These are phyloP conservation scores for Podospora fimiseda DNA, from an alignment of 495 filamentous ascomycete species.

Conservation along the genomic window DNA sequence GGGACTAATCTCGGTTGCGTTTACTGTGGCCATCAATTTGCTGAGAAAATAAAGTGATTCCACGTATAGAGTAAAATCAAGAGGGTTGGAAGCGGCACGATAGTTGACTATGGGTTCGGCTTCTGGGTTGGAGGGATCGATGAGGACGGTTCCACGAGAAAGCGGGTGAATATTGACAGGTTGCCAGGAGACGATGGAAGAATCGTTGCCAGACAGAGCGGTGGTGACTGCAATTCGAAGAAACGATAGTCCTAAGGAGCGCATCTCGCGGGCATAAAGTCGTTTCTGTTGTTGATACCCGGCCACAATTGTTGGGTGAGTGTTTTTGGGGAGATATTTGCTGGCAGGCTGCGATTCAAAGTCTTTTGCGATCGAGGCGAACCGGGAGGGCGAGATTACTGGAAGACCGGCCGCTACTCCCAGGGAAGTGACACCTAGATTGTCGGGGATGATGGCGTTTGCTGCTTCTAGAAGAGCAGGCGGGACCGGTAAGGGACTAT, in stretches of 20 bases:
- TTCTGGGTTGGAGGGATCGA: conserved; percentile 30
- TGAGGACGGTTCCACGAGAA: conserved; percentile 38
- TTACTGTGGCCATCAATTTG: conserved; percentile 26
- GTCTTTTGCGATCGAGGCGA: conserved; percentile 14
- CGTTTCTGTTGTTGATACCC: conserved; percentile 22
- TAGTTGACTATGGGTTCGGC: conserved; percentile 38
- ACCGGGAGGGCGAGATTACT: conserved; percentile 17
- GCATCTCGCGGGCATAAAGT: conserved; percentile 21
- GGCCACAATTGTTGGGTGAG: conserved; percentile 26
- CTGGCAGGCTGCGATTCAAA: conserved; percentile 15
- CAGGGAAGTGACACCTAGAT: conserved; percentile 44
- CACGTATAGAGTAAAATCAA: conserved; percentile 33
- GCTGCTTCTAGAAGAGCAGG: conserved; percentile 10
- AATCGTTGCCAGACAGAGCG: conserved; percentile 13
- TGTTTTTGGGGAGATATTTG: conserved; percentile 31
- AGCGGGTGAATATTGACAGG: conserved; percentile 35
- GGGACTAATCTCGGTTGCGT: conserved; percentile 23
- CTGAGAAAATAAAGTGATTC: conserved; percentile 31
- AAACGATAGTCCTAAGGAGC: conserved; percentile 4
- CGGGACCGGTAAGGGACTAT: background rate
- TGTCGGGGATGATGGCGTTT: conserved; percentile 18
- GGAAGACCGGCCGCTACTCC: conserved; percentile 20
- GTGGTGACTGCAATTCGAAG: conserved; percentile 24
- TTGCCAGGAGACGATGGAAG: conserved; percentile 20
- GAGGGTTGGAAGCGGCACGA: conserved; percentile 35